Evolutionary conservation across 257 asterid genomes (phyloP).

Genomic region (Leonotis leonurus): DNA sequence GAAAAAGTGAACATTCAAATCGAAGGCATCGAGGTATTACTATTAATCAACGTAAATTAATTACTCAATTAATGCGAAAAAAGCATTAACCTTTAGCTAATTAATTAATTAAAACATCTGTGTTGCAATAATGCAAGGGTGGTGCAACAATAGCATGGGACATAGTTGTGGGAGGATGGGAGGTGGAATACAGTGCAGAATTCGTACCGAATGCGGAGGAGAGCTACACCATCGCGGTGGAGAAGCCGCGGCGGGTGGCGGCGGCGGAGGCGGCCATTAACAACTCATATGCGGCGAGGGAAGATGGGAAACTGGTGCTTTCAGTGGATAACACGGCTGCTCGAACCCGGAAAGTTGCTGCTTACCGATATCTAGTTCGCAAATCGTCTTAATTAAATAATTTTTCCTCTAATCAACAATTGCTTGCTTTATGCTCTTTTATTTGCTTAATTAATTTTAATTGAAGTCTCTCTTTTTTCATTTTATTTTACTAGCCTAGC

Average conservation of each 20-base stretch:
- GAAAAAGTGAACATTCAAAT: conserved; percentile 89
- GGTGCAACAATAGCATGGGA: conserved; percentile 87
- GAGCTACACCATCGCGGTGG: conserved; percentile 78
- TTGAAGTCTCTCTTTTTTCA: not conserved
- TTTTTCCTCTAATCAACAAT: too few relatives aligned
- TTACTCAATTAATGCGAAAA: too few relatives aligned
- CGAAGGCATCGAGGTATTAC: conserved; percentile 87
- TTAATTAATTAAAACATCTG: too few relatives aligned
- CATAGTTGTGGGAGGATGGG: conserved; percentile 93
- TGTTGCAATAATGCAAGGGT: conserved; percentile 16
- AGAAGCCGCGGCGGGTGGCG: conserved; percentile 50
- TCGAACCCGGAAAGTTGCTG: conserved; percentile 72
- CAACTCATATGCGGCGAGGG: conserved; percentile 48
- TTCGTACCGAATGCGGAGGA: conserved; percentile 54
- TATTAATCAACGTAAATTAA: too few relatives aligned
- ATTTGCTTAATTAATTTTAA: too few relatives aligned
- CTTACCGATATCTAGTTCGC: conserved; percentile 73
- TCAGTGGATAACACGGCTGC: conserved; percentile 75
- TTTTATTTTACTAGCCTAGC: too few relatives aligned
- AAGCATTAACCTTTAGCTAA: too few relatives aligned
- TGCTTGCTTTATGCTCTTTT: not conserved
- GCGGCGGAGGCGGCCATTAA: conserved; percentile 55
- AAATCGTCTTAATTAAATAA: conserved; percentile 23
- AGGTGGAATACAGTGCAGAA: conserved; percentile 69
- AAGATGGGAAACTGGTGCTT: conserved; percentile 77